Conservation (phyloP, 495 filamentous ascomycete species). For the Opeltia flavorubescens region DNA sequence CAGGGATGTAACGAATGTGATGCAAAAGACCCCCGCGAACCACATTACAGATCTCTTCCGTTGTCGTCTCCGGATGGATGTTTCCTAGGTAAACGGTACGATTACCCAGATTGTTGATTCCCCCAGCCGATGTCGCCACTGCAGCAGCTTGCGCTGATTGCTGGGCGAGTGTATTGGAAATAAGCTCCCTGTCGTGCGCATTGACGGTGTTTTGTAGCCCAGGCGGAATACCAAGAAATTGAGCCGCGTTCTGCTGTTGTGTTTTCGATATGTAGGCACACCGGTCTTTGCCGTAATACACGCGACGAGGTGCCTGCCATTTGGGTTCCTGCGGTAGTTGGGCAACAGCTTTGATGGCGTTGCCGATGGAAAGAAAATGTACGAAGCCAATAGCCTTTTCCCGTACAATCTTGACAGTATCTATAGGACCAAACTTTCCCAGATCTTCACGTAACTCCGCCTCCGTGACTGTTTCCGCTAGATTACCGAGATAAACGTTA, state of each 20-base stretch:
- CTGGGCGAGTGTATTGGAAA: slow-evolving; percentile 89
- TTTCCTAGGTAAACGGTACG: slow-evolving; percentile 96
- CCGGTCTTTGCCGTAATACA: slow-evolving; percentile 96
- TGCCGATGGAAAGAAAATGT: slow-evolving; percentile 92
- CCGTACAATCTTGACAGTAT: slow-evolving; percentile 93
- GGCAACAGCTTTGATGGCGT: slow-evolving; percentile 96
- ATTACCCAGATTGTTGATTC: slow-evolving; percentile 93
- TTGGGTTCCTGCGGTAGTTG: slow-evolving; percentile 92
- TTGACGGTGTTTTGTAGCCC: slow-evolving; percentile 94
- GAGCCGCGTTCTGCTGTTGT: slow-evolving; percentile 96
- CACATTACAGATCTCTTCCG: slow-evolving; percentile 97
- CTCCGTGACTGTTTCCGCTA: slow-evolving; percentile 78
- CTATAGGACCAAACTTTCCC: slow-evolving; percentile 90
- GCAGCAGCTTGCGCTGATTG: slow-evolving; percentile 95
- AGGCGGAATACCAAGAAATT: slow-evolving; percentile 96
- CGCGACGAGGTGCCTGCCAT: slow-evolving; percentile 88
- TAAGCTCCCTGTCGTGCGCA: slow-evolving; percentile 85
- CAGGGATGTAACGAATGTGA: slow-evolving; percentile 96
- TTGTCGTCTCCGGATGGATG: slow-evolving; percentile 96
- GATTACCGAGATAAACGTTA: slow-evolving; percentile 92
- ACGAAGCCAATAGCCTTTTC: slow-evolving; percentile 98
- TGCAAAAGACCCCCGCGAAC: slow-evolving; percentile 86
- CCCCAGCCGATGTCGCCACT: slow-evolving; percentile 89
- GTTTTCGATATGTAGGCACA: slow-evolving; percentile 99
- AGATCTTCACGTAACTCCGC: slow-evolving; percentile 90